Evolutionary conservation across 176 grass and related monocot genomes (phyloP).

Genomic region (Ensete ventricosum): DNA sequence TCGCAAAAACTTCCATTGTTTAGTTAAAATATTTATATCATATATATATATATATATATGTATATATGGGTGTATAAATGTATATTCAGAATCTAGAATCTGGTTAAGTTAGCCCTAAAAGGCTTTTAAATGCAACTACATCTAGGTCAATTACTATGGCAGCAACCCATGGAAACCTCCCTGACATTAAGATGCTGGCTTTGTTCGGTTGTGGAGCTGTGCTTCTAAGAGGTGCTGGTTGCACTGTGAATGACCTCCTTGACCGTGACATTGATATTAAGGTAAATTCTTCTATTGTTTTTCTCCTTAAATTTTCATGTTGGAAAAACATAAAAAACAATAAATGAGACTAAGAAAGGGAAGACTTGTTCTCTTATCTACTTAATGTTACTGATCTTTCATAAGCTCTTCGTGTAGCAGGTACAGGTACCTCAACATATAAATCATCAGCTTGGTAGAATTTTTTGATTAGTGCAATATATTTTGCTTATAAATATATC

Average conservation of each 20-base stretch:
- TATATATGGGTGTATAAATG: background rate
- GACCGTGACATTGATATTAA: slow-evolving; percentile 73
- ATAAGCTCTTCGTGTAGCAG: too few species aligned
- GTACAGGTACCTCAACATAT: background rate
- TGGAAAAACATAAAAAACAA: background rate
- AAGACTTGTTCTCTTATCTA: background rate
- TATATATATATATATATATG: too few species aligned
- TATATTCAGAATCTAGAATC: background rate
- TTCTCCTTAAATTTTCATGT: background rate
- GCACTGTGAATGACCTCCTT: slow-evolving; percentile 83
- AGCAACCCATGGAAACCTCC: slow-evolving; percentile 39
- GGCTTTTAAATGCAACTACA: background rate
- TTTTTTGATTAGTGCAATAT: background rate
- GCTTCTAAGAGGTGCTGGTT: slow-evolving; percentile 70
- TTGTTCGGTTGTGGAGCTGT: slow-evolving; percentile 74
- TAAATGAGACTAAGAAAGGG: too few species aligned
- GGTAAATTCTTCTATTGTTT: slow-evolving; percentile 18
- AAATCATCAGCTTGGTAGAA: background rate
- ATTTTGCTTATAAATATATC: background rate
- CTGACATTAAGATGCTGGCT: slow-evolving; percentile 65
- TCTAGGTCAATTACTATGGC: slow-evolving; percentile 71
- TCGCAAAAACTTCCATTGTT: too few species aligned
- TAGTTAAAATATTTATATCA: too few species aligned
- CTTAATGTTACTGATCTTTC: too few species aligned
- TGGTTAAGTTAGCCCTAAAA: background rate